phyloP scores from a whole-genome alignment of 768 basidiomycete genomes.

The Mycena maculata region DNA sequence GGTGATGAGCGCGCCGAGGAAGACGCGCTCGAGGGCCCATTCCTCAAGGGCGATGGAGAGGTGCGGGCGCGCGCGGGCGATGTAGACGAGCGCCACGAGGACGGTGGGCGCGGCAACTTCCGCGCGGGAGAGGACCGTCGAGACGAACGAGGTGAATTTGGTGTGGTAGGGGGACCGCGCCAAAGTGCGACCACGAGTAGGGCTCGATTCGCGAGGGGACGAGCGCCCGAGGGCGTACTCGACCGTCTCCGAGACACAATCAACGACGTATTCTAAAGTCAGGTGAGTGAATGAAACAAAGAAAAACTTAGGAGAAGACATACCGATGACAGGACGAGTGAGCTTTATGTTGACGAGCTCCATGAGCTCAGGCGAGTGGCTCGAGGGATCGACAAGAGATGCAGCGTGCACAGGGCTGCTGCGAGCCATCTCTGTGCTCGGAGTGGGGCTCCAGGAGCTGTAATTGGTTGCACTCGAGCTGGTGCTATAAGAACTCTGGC shows the following conservation, averaged over 20 bases:
- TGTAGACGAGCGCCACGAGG: too few relatives aligned
- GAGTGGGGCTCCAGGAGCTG: background rate
- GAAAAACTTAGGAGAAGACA: background rate
- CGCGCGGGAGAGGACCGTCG: too few relatives aligned
- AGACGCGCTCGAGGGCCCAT: slow-evolving; percentile 72
- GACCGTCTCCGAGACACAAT: background rate
- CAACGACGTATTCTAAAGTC: background rate
- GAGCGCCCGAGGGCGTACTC: too few relatives aligned
- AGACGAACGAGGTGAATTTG: too few relatives aligned
- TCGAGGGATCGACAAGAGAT: slow-evolving; percentile 7
- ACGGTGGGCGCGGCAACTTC: too few relatives aligned
- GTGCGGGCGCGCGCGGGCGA: background rate
- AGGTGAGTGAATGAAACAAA: too few relatives aligned
- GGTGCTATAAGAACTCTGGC: too few relatives aligned
- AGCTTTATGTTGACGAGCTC: slow-evolving; percentile 2
- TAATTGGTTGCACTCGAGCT: too few relatives aligned
- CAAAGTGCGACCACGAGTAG: too few relatives aligned
- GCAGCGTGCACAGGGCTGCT: slow-evolving; percentile 15
- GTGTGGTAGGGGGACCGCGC: too few relatives aligned
- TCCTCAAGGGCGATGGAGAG: background rate
- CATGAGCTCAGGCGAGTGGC: slow-evolving; percentile 13
- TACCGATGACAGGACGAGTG: background rate
- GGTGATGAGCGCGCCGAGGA: slow-evolving; percentile 88
- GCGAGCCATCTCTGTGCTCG: background rate
- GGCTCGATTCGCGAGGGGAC: too few relatives aligned